These are phyloP conservation scores for Colletotrichum brevisporum DNA, from an alignment of 2,329 filamentous ascomycete genomes.

Conservation along the genomic window DNA sequence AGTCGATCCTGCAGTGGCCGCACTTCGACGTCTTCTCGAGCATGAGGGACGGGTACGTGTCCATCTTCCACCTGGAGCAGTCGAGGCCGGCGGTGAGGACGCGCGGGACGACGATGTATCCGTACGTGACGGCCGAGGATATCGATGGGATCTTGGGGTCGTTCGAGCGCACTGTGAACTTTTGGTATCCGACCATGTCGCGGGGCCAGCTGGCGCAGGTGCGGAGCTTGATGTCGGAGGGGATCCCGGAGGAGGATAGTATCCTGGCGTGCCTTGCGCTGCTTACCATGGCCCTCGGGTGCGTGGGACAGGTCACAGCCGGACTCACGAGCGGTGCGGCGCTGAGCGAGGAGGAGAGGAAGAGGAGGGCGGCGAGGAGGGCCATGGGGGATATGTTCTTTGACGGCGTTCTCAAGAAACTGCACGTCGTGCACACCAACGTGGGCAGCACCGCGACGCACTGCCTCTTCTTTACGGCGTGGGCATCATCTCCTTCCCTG, in stretches of 20 bases:
- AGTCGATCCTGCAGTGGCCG: constrained; percentile 66
- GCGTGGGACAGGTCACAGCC: constrained; percentile 57
- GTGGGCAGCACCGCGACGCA: constrained; percentile 62
- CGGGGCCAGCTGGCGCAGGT: constrained; percentile 53
- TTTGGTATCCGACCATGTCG: constrained; percentile 67
- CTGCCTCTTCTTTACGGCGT: constrained; percentile 66
- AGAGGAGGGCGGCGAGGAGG: constrained; percentile 49
- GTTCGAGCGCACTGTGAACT: constrained; percentile 64
- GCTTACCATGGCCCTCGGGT: constrained; percentile 63
- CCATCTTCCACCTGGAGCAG: constrained; percentile 64
- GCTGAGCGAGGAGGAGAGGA: constrained; percentile 46
- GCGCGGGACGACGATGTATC: constrained; percentile 54
- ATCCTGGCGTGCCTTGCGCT: constrained; percentile 59
- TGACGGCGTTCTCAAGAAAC: constrained; percentile 60
- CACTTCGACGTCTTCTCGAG: constrained; percentile 62
- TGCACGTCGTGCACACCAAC: constrained; percentile 62
- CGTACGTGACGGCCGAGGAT: constrained; percentile 58
- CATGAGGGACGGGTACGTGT: constrained; percentile 57
- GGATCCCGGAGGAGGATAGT: constrained; percentile 53
- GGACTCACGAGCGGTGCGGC: constrained; percentile 44
- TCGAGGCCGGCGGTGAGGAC: constrained; percentile 53
- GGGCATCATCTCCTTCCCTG: constrained; percentile 40
- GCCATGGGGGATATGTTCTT: constrained; percentile 60
- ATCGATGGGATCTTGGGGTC: constrained; percentile 57
- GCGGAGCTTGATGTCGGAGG: constrained; percentile 49